Evolutionary conservation across 225 moss, liverwort and hornwort genomes (phyloP).

Genomic region (Asterella californica): DNA sequence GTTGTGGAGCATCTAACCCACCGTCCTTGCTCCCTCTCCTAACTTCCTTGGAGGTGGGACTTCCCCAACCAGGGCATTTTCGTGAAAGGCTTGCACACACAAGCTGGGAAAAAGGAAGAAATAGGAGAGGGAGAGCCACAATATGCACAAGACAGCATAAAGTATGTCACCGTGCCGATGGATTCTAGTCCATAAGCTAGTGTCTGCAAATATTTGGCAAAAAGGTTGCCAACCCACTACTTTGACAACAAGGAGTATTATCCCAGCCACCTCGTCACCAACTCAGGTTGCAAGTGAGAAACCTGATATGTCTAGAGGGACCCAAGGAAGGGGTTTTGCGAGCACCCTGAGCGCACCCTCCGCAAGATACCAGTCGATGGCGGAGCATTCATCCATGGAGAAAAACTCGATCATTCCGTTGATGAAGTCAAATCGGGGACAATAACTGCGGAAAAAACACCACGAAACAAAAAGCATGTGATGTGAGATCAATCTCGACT

Average conservation of each 20-base stretch:
- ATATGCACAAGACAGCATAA: conserved; percentile 43
- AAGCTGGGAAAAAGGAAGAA: conserved; percentile 24
- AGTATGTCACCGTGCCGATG: conserved; percentile 34
- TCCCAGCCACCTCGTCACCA: conserved; percentile 29
- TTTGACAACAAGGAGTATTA: conserved; percentile 7
- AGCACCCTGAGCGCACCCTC: neutral
- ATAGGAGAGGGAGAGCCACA: conserved; percentile 30
- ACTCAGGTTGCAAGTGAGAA: conserved; percentile 21
- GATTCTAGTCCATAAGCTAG: conserved; percentile 35
- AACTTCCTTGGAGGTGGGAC: conserved; percentile 57
- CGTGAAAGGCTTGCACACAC: conserved; percentile 35
- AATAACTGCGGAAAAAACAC: neutral
- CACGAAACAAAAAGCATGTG: neutral
- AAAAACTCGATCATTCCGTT: neutral
- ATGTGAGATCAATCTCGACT: neutral
- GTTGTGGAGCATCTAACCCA: conserved; percentile 61
- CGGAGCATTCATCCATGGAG: conserved; percentile 1
- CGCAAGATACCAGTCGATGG: neutral
- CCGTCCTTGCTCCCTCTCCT: conserved; percentile 66
- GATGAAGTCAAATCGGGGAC: neutral
- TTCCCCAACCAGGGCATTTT: conserved; percentile 97
- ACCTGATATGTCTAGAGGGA: conserved; percentile 18
- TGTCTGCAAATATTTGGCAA: neutral
- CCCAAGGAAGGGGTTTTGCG: conserved; percentile 24
- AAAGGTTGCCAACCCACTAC: neutral